Percentiles rank a stretch among this genome's conserved stretches.
These are phyloP conservation scores for Suillus clintonianus DNA, from an alignment of 768 basidiomycete genomes.

Conservation along the genomic window DNA sequence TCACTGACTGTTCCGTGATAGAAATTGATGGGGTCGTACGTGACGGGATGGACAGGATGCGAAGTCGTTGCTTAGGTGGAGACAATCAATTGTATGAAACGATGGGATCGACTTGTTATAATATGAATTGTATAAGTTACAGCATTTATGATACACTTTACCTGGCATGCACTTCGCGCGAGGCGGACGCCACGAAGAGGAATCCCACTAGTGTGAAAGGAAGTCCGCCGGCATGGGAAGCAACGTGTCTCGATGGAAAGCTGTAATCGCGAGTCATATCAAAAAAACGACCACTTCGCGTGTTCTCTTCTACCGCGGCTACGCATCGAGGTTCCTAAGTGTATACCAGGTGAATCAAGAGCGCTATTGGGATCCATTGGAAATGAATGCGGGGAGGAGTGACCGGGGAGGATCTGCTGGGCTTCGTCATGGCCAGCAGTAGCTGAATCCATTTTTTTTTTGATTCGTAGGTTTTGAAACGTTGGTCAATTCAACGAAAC, in stretches of 20 bases:
- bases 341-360: background rate
- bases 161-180: background rate
- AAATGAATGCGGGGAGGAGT: background rate
- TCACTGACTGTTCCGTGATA: slow-evolving; percentile 2
- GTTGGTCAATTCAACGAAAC: background rate
- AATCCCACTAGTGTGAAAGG: background rate
- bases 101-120: background rate
- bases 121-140: background rate
- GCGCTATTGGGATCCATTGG: background rate
- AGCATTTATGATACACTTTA: background rate
- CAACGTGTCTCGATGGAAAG: background rate
- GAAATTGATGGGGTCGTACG: slow-evolving; percentile 23
- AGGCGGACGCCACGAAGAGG: background rate
- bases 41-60: slow-evolving; percentile 11
- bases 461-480: background rate
- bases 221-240: background rate
- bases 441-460: background rate
- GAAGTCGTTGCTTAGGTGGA: background rate
- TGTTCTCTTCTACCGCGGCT: background rate
- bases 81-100: background rate
- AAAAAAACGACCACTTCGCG: background rate
- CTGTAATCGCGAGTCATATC: background rate
- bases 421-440: background rate
- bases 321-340: background rate
- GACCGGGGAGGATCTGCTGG: background rate